Evolutionary conservation across 2,329 filamentous ascomycete species (phyloP), one percentile per base, ranked within the genome.

Genomic region (Shiraia sp.): DNA sequence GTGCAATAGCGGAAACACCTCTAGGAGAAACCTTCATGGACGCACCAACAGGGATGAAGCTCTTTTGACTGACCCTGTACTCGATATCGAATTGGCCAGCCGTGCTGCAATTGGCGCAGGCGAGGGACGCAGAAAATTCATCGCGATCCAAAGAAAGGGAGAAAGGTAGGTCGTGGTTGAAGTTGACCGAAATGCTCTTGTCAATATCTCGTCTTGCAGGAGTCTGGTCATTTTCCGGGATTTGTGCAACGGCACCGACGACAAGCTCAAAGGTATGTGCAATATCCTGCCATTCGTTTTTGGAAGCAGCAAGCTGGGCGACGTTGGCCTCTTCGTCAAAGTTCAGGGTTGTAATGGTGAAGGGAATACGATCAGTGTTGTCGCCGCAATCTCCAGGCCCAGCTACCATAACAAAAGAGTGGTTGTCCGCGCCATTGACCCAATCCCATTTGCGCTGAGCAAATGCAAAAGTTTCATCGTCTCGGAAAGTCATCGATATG

Each of bases 351-450:
- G 36, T 38, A 12, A 59, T 37, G 10, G 43, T 33, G 32, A 44
- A 59, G 3, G 51, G 51, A 5, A 43, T 39, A 2, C 55, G 34
- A 37, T 47, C 22, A 2, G 34, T 39, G 33, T 57, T 53, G 25
- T 42, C 40, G 2, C 52, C 52, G 29, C 56, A 60, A 31, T 60
- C 52, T 14, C 53, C 46, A 6, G 38, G 36, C 3, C 52, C 52
- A 10, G 54, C 55, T 9, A 59, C 41, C 43, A 55, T 51, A 3
- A 59, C 43, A 31, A 59, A 57, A 27, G 36, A 51, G 44, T 54
- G 45, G 38, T 57, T 59, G 15, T 57, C 51, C 6, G 45, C 51
- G 8, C 49, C 55, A 28, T 60, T 60, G 27, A 58, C 55, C 56
- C 56, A 60, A 27, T 57, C 40, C 56, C 56, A 60, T 5, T 43